Percentiles rank a stretch among this genome's conserved stretches.
phyloP scores from a whole-genome alignment of 805 yeast species.

The Wickerhamiella lipophila region DNA sequence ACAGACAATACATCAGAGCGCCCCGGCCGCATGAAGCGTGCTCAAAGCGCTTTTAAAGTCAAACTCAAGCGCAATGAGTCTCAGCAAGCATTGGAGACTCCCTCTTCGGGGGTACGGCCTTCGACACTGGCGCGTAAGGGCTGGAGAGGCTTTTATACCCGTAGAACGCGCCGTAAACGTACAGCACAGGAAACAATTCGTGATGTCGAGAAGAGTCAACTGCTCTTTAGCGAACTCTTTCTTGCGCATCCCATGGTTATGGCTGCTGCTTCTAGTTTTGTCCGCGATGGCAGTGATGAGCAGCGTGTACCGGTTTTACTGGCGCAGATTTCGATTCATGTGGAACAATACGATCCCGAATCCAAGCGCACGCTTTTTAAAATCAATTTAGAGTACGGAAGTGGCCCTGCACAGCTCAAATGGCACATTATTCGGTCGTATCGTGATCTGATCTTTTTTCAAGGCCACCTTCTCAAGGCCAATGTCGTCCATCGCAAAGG shows the following conservation, averaged over 20 bases:
- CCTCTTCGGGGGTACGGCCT: background rate
- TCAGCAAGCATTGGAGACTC: background rate
- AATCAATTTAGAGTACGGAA: conserved; percentile 80
- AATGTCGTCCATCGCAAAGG: conserved; percentile 14
- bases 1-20: background rate
- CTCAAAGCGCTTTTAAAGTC: conserved; percentile 8
- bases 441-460: conserved; percentile 59
- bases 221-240: conserved; percentile 37
- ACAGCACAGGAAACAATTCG: conserved; percentile 18
- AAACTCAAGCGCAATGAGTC: conserved; percentile 4
- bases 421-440: conserved; percentile 71
- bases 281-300: conserved; percentile 46
- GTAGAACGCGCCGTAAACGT: conserved; percentile 6
- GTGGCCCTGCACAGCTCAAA: conserved; percentile 60
- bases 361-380: conserved; percentile 38
- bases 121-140: conserved; percentile 9
- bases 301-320: conserved; percentile 73
- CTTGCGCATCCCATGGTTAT: conserved; percentile 58
- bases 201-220: conserved; percentile 18
- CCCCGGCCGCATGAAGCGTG: conserved; percentile 11
- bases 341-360: conserved; percentile 27
- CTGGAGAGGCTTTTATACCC: conserved; percentile 8
- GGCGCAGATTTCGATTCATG: conserved; percentile 54
- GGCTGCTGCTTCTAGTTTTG: conserved; percentile 59
- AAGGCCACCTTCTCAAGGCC: conserved; percentile 38